Conservation (phyloP, 106 monocot species). For the Allium cepa region DNA sequence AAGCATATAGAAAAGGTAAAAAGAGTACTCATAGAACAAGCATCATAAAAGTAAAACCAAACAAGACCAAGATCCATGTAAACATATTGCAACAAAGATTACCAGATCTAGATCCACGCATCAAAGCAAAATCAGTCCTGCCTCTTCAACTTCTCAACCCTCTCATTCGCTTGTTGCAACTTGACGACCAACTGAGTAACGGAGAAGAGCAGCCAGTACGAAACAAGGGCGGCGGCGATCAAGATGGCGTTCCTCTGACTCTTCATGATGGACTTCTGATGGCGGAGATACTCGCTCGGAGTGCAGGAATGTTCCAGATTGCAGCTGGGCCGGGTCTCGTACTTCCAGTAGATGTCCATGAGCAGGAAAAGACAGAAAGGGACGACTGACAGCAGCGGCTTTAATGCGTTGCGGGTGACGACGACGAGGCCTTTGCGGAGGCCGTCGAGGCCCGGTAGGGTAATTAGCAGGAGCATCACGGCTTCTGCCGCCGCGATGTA, state of each 20-base stretch:
- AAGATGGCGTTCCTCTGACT: constrained; percentile 77
- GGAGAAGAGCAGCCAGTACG: constrained; percentile 76
- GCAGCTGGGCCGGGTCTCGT: constrained; percentile 65
- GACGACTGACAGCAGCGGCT: constrained; percentile 62
- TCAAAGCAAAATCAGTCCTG: constrained; percentile 14
- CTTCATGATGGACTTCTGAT: constrained; percentile 78
- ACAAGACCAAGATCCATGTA: no score
- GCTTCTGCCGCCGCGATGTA: constrained; percentile 78
- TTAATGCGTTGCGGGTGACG: constrained; percentile 53
- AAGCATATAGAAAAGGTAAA: no score
- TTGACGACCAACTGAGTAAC: constrained; percentile 44
- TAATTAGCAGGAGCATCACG: constrained; percentile 72
- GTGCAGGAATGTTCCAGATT: constrained; percentile 56
- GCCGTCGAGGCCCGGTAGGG: constrained; percentile 53
- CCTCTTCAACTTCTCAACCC: constrained; percentile 54
- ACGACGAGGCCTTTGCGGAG: constrained; percentile 53
- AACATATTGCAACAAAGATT: no score
- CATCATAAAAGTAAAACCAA: no score
- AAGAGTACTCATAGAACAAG: no score
- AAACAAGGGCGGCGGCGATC: constrained; percentile 52
- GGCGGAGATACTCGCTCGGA: constrained; percentile 53
- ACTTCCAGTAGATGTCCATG: constrained; percentile 90
- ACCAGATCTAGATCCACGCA: not conserved
- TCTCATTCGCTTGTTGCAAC: constrained; percentile 38
- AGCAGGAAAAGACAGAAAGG: constrained; percentile 79